A percentile compares a stretch with the other conserved stretches of the same genome.
Evolutionary conservation across 2,329 filamentous ascomycete species (phyloP).

Genomic region (Coniochaeta ligniaria): DNA sequence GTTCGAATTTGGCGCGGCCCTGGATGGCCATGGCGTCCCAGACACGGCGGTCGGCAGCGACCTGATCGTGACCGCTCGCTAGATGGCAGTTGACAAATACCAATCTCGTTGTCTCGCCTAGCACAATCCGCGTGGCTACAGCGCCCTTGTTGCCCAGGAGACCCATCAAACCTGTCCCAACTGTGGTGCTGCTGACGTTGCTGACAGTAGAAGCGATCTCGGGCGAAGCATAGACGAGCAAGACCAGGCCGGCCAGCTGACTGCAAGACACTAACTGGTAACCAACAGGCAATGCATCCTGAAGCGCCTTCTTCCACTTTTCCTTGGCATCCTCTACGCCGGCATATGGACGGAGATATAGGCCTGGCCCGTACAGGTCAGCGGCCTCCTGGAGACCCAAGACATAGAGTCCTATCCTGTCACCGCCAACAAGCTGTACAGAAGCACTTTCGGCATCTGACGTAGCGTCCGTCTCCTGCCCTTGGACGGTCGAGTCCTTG

Average conservation of each 20-base stretch:
- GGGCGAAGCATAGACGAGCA: constrained; percentile 81
- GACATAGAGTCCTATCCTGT: constrained; percentile 82
- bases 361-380: constrained; percentile 46
- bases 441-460: constrained; percentile 21
- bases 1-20: constrained; percentile 68
- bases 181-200: constrained; percentile 72
- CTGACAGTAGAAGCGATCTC: constrained; percentile 67
- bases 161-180: constrained; percentile 85
- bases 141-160: constrained; percentile 97
- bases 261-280: constrained; percentile 74
- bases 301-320: constrained; percentile 75
- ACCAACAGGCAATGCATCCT: constrained; percentile 65
- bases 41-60: constrained; percentile 65
- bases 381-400: constrained; percentile 90
- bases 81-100: constrained; percentile 91
- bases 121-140: constrained; percentile 69
- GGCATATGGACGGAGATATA: neutral
- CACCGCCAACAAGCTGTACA: constrained; percentile 44
- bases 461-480: constrained; percentile 9
- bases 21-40: constrained; percentile 84
- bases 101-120: constrained; percentile 84
- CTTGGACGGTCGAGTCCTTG: constrained; percentile 26
- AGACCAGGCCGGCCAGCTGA: constrained; percentile 77
- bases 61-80: constrained; percentile 76
- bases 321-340: constrained; percentile 32